phyloP scores from a whole-genome alignment of 495 filamentous ascomycete species.

The Friedmanniomyces simplex region DNA sequence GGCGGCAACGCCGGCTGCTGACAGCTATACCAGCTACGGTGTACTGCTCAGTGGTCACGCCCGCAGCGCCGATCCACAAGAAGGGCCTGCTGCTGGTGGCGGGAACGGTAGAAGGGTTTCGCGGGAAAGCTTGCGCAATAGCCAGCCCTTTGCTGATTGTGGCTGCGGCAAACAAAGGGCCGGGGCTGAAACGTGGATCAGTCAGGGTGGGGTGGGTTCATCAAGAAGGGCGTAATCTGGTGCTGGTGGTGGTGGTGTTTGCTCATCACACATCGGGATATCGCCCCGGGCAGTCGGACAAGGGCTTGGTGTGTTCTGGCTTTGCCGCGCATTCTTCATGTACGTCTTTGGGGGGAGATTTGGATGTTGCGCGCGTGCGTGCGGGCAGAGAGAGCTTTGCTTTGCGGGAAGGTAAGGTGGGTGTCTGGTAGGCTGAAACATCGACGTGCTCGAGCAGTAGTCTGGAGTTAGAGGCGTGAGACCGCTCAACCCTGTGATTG shows the following conservation, averaged over 20 bases:
- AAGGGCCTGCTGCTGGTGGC: background rate
- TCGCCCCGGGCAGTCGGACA: background rate
- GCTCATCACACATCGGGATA: no score
- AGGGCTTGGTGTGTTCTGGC: background rate
- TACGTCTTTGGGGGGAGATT: no score
- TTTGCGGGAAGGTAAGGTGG: no score
- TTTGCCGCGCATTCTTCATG: background rate
- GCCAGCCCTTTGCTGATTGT: background rate
- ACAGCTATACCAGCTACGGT: background rate
- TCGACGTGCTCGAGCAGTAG: no score
- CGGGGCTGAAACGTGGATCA: no score
- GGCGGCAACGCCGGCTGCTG: background rate
- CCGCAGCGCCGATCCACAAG: background rate
- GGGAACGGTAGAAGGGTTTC: background rate
- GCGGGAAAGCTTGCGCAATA: background rate
- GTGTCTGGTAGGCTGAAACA: no score
- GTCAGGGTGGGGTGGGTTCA: no score
- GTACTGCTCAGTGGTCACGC: no score
- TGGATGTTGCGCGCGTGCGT: no score
- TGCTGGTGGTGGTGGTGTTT: no score
- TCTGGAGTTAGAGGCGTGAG: background rate
- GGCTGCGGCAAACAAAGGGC: background rate
- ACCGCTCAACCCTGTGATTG: background rate
- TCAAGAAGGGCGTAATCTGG: no score
- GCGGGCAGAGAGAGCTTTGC: no score